Conservation (phyloP, 768 basidiomycete species). For the Neoboletus subvelutipes region DNA sequence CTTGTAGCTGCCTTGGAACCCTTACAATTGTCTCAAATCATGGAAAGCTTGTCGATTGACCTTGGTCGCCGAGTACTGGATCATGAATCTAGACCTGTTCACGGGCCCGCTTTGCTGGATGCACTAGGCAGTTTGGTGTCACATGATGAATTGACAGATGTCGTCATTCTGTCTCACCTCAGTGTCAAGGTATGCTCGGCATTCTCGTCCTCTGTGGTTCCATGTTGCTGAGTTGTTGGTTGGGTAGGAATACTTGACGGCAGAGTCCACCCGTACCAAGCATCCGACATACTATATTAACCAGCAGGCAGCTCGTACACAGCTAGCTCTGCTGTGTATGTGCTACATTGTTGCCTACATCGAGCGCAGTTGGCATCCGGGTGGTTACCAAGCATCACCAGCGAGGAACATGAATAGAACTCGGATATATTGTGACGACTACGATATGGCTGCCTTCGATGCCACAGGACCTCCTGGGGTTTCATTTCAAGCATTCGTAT, state of each 20-base stretch:
- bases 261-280: neutral
- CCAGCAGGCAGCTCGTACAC: neutral
- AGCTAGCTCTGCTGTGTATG: neutral
- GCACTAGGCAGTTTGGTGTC: slow-evolving; percentile 5
- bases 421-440: neutral
- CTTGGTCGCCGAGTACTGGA: neutral
- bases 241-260: slow-evolving; percentile 4
- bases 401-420: neutral
- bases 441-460: no score
- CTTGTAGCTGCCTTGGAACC: neutral
- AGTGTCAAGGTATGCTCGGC: slow-evolving; percentile 1
- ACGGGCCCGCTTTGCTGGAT: neutral
- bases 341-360: neutral
- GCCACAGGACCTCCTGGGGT: no score
- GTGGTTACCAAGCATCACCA: neutral
- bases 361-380: neutral
- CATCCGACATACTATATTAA: neutral
- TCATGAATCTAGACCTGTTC: neutral
- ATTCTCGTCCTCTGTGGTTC: fast-evolving
- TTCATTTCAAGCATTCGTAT: no score
- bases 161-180: slow-evolving; percentile 1
- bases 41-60: slow-evolving; percentile 1
- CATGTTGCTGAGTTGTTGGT: neutral
- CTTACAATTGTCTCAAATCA: neutral
- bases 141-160: neutral